Evolutionary conservation across 306 rosid genomes (phyloP), one percentile per base, ranked within the genome.

Genomic region (Crotalaria pallida): DNA sequence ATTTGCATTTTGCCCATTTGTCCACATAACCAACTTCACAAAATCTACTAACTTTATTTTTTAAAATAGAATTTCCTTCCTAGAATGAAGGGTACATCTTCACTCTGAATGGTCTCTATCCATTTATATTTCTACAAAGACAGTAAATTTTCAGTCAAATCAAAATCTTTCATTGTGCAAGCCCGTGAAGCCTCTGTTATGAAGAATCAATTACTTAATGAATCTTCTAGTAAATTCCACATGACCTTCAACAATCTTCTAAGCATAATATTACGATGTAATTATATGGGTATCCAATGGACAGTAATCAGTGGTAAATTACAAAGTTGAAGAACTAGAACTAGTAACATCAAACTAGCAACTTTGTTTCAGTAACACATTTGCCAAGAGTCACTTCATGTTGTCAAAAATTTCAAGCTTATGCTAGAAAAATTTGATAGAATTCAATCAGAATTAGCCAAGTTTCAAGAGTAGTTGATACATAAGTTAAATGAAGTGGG

Each of bases 221-320:
- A 40, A 61, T 23, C 8, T 48, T 56, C 18, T 5, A 50, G 13
- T 24, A 62, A 74, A 52, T 56, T 17, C 60, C 21, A 36, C 67
- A 61, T 18, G 21, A 48, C 51, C 70, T 23, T n/a, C n/a, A n/a
- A n/a, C 73, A 63, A 63, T 61, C 64, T 40, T 33, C 34, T 16
- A 79, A 49, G 22, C 40, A 78, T 44, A 27, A 19, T 36, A 45
- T 11, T 38, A 33, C 2, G 8, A 18, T 34, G 40, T 72, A 26
- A 29, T 49, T 18, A 18, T n/a, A 63, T 41, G 40, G 52, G n/a
- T 52, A 15, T 7, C 40, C 23, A 18, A 55, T 1, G 36, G 16
- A 17, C 49, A 2, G 22, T 49, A 26, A 36, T 23, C 16, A 16
- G n/a, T 18, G 65, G 9, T 31, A 26, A n/a, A 15, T 24, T 0